Conservation (phyloP, 2,329 filamentous ascomycete genomes). For the Magnaporthales sp. region DNA sequence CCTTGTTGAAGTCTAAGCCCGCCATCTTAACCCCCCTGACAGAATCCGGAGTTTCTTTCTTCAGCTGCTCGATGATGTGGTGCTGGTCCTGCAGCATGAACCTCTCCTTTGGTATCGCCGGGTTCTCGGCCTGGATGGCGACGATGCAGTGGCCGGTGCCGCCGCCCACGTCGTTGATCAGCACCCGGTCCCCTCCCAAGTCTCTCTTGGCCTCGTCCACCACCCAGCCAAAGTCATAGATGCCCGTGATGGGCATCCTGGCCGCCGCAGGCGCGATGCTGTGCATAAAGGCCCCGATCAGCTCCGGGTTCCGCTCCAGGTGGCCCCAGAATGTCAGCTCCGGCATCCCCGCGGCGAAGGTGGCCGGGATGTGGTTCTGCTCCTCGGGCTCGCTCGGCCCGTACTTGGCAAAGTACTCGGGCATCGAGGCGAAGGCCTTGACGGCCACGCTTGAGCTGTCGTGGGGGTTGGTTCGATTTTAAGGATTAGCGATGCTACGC, state of each 20-base stretch:
- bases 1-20: constrained; percentile 19
- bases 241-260: constrained; percentile 8
- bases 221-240: constrained; percentile 17
- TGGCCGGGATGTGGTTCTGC: constrained; percentile 16
- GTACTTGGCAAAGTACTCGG: constrained; percentile 22
- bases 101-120: constrained; percentile 15
- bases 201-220: constrained; percentile 8
- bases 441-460: constrained; percentile 10
- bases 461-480: neutral
- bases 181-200: neutral
- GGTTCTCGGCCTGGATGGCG: constrained; percentile 9
- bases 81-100: constrained; percentile 15
- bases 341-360: constrained; percentile 19
- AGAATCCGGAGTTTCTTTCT: constrained; percentile 3
- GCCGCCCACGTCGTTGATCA: constrained; percentile 15
- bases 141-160: constrained; percentile 13
- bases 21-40: constrained; percentile 14
- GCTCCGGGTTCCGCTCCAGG: constrained; percentile 13
- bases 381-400: constrained; percentile 20
- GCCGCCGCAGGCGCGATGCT: constrained; percentile 8
- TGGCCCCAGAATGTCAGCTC: constrained; percentile 23
- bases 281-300: constrained; percentile 17
- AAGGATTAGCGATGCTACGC: no score
- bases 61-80: constrained; percentile 9
- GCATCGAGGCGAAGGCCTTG: constrained; percentile 15